Percentiles rank a stretch among this genome's conserved stretches.
Conservation (phyloP, 352 stramenopile genomes). For the Pythium myriotylum region DNA sequence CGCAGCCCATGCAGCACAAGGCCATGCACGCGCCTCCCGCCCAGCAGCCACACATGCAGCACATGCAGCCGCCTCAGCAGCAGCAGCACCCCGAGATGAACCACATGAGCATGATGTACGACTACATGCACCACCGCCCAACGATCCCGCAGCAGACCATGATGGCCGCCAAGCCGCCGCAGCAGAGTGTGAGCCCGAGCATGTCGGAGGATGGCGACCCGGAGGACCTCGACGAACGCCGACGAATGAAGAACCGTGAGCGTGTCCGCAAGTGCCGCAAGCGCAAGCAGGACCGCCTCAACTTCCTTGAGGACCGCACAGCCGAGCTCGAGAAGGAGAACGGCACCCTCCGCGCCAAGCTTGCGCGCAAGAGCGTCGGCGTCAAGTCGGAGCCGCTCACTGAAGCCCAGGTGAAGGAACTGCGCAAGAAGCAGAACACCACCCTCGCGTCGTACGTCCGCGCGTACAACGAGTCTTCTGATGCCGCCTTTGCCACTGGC, state of each 20-base stretch:
- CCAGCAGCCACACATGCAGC: constrained; percentile 39
- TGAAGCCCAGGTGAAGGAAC: constrained; percentile 68
- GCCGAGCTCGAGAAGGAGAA: constrained; percentile 87
- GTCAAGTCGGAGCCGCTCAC: constrained; percentile 47
- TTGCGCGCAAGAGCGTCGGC: constrained; percentile 53
- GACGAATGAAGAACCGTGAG: constrained; percentile 89
- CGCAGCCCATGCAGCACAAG: constrained; percentile 26
- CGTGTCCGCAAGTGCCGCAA: constrained; percentile 89
- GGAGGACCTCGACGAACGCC: constrained; percentile 83
- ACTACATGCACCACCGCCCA: constrained; percentile 82
- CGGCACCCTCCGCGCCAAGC: constrained; percentile 68
- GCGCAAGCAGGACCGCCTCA: constrained; percentile 86
- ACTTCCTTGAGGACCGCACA: constrained; percentile 86
- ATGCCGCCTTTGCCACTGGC: constrained; percentile 52
- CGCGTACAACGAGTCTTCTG: constrained; percentile 68
- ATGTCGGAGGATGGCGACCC: constrained; percentile 75
- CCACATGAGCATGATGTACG: constrained; percentile 87
- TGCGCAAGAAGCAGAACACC: constrained; percentile 82
- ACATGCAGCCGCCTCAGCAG: constrained; percentile 40
- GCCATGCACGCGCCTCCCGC: constrained; percentile 52
- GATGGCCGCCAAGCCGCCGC: constrained; percentile 24
- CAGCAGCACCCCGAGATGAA: constrained; percentile 57
- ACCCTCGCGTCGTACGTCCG: constrained; percentile 72
- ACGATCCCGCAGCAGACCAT: constrained; percentile 48
- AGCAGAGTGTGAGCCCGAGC: constrained; percentile 49